Percentiles rank a stretch among this genome's conserved stretches.
Evolutionary conservation across 192 early-diverging fungal species (phyloP).

Genomic region (Glomus cerebriforme): DNA sequence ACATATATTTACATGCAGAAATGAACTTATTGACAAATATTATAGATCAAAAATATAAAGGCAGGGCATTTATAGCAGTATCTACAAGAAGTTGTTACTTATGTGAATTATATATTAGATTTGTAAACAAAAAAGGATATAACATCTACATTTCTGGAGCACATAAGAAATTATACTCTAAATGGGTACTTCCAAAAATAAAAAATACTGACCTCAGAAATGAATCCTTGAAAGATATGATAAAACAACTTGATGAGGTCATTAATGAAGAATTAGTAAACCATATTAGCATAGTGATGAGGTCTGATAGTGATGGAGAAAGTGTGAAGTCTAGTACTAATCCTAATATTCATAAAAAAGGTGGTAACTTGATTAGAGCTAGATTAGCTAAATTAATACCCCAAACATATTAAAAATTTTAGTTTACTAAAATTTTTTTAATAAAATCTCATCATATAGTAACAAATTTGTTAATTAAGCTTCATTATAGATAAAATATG

Average conservation of each 20-base stretch:
- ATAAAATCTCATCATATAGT: too few species aligned
- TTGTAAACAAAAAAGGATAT: not conserved
- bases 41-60: not conserved
- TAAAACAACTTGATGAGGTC: not conserved
- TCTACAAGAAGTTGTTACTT: not conserved
- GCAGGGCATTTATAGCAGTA: not conserved
- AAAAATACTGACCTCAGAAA: not conserved
- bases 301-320: too few species aligned
- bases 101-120: not conserved
- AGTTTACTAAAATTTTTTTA: too few species aligned
- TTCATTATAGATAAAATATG: too few species aligned
- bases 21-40: not conserved
- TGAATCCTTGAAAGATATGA: not conserved
- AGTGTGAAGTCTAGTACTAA: not conserved
- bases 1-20: not conserved
- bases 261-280: not conserved
- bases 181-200: not conserved
- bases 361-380: too few species aligned
- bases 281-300: too few species aligned
- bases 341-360: not conserved
- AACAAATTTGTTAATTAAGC: too few species aligned
- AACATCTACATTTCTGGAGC: not conserved
- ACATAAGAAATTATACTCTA: not conserved
- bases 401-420: too few species aligned
- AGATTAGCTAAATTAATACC: too few species aligned